These are phyloP conservation scores for Xylaria cubensis DNA, from an alignment of 495 filamentous ascomycete species.

Conservation along the genomic window DNA sequence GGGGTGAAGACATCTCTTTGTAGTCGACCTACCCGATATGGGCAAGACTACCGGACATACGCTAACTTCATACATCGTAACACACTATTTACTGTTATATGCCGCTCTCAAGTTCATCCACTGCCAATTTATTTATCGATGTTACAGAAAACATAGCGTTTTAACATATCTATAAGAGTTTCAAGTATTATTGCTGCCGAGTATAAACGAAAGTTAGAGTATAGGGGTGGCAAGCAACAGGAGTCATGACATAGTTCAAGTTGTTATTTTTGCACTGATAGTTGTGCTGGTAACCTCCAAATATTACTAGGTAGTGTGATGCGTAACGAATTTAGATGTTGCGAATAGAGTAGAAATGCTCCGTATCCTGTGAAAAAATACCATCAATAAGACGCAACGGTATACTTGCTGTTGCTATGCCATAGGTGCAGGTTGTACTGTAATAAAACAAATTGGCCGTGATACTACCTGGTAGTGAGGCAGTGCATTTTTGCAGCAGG, in stretches of 20 bases:
- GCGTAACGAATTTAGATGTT: background rate
- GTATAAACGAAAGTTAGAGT: background rate
- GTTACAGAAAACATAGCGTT: background rate
- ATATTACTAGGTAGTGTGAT: background rate
- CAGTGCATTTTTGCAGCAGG: constrained; percentile 9
- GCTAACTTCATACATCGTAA: background rate
- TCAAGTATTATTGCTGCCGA: background rate
- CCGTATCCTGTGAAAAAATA: background rate
- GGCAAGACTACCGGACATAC: background rate
- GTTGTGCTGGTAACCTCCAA: background rate
- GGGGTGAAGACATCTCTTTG: background rate
- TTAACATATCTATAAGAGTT: background rate
- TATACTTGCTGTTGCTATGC: background rate
- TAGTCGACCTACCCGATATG: constrained; percentile 15
- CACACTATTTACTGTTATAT: background rate
- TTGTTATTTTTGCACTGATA: too few species aligned
- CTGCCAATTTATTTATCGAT: background rate
- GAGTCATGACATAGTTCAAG: background rate
- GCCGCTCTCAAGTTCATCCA: background rate
- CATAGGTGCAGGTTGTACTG: background rate
- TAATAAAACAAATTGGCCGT: constrained; percentile 12
- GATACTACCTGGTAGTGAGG: background rate
- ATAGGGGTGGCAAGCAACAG: background rate
- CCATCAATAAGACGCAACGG: too few species aligned
- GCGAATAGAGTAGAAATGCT: background rate